Evolutionary conservation across 1,139 yeast genomes (phyloP).

Genomic region (Pichia sp.): DNA sequence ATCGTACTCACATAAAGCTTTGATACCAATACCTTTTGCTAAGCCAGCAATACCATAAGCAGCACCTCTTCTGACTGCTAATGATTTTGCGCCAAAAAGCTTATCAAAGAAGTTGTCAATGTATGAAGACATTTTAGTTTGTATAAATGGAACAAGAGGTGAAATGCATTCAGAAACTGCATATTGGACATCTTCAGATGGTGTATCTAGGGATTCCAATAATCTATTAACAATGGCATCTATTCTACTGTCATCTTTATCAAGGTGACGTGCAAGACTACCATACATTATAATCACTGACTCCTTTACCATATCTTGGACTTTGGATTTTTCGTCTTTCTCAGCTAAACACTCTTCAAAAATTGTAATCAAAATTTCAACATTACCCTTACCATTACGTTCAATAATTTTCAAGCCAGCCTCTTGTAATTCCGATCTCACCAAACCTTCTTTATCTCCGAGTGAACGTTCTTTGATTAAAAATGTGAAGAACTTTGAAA

Average conservation of each 20-base stretch:
- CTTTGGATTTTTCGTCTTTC: slow-evolving; percentile 41
- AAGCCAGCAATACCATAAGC: slow-evolving; percentile 95
- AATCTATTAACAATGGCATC: slow-evolving; percentile 63
- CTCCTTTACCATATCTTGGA: slow-evolving; percentile 67
- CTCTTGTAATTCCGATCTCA: slow-evolving; percentile 78
- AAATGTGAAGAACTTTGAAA: slow-evolving; percentile 47
- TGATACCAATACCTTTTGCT: slow-evolving; percentile 84
- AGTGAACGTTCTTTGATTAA: slow-evolving; percentile 61
- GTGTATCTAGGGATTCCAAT: slow-evolving; percentile 72
- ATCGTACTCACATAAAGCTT: slow-evolving; percentile 69
- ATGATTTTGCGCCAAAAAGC: slow-evolving; percentile 48
- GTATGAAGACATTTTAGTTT: slow-evolving; percentile 45
- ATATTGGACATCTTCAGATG: slow-evolving; percentile 82
- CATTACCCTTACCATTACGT: slow-evolving; percentile 55
- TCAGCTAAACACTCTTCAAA: slow-evolving; percentile 61
- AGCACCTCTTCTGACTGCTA: slow-evolving; percentile 77
- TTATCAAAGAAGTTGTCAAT: slow-evolving; percentile 56
- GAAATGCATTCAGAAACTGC: slow-evolving; percentile 85
- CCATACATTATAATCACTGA: slow-evolving; percentile 84
- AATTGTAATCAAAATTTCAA: slow-evolving; percentile 70
- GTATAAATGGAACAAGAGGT: slow-evolving; percentile 65
- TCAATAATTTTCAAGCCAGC: slow-evolving; percentile 79
- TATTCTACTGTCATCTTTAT: slow-evolving; percentile 59
- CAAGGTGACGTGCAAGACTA: slow-evolving; percentile 77
- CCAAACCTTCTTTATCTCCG: slow-evolving; percentile 69